These are phyloP conservation scores for Coleophoma cylindrospora DNA, from an alignment of 2,329 filamentous ascomycete genomes.

Conservation along the genomic window DNA sequence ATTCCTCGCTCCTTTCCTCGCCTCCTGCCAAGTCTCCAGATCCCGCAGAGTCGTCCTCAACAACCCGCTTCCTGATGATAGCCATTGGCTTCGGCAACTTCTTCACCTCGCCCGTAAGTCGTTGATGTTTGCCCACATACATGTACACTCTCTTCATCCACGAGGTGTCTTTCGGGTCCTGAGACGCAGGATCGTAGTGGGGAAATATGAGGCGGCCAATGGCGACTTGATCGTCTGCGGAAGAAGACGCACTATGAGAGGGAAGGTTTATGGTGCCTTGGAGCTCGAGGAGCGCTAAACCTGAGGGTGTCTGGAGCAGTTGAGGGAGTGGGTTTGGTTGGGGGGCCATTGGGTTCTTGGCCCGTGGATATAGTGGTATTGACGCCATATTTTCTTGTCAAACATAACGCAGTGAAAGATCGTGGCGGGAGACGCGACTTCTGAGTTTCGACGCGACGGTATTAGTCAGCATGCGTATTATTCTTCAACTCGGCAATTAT, in stretches of 20 bases:
- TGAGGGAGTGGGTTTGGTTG: conserved; percentile 57
- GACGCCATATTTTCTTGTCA: background rate
- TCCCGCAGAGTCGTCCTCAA: background rate
- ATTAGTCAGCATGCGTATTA: too few species aligned
- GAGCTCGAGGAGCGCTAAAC: conserved; percentile 84
- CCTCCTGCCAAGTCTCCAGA: conserved; percentile 17
- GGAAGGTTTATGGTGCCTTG: conserved; percentile 87
- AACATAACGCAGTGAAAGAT: too few species aligned
- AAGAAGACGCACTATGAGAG: too few species aligned
- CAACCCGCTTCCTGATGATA: conserved; percentile 58
- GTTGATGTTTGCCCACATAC: conserved; percentile 84
- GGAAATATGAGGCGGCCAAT: conserved; percentile 78
- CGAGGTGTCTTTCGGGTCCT: conserved; percentile 48
- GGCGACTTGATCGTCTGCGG: conserved; percentile 34
- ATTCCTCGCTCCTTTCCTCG: conserved; percentile 36
- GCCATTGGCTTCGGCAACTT: conserved; percentile 76
- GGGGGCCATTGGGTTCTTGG: background rate
- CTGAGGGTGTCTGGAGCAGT: conserved; percentile 84
- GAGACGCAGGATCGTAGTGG: conserved; percentile 51
- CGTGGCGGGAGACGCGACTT: too few species aligned
- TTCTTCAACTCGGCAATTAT: too few species aligned
- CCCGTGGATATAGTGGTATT: background rate
- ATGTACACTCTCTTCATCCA: conserved; percentile 93
- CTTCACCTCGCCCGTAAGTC: conserved; percentile 85
- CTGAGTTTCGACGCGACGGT: too few species aligned